phyloP scores from a whole-genome alignment of 768 basidiomycete genomes.

The Phlebiopsis flavidoalba region DNA sequence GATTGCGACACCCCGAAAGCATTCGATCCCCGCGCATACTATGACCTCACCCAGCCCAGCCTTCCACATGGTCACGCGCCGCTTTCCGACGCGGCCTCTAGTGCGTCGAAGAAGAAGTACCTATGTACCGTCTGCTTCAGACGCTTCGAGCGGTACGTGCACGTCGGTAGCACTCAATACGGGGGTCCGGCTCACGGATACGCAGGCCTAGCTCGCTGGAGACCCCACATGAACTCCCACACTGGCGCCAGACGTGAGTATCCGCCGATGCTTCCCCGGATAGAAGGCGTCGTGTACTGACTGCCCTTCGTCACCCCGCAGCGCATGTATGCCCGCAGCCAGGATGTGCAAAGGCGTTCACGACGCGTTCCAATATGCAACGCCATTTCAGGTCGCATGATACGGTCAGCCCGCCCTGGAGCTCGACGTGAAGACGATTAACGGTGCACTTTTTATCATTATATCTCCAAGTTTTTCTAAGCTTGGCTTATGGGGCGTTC shows the following conservation, averaged over 20 bases:
- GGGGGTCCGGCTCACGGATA: not conserved
- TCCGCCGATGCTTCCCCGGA: not conserved
- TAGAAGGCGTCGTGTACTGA: not conserved
- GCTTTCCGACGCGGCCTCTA: not conserved
- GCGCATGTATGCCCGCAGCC: constrained; percentile 2
- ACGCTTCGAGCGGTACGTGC: constrained; percentile 1
- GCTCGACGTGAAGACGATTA: too few relatives aligned
- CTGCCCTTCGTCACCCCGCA: not conserved
- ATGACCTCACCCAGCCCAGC: not conserved
- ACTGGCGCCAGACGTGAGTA: constrained; percentile 3
- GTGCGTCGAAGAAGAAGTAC: not conserved
- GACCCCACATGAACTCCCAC: constrained; percentile 9
- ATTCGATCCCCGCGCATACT: not conserved
- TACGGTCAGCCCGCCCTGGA: too few relatives aligned
- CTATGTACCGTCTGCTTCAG: constrained; percentile 1
- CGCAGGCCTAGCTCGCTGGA: constrained; percentile 3
- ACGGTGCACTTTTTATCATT: too few relatives aligned
- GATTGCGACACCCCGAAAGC: too few relatives aligned
- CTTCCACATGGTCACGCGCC: too few relatives aligned
- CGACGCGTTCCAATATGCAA: constrained; percentile 8
- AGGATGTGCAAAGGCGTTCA: constrained; percentile 3
- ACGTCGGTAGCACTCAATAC: not conserved
- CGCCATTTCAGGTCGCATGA: constrained; percentile 2
- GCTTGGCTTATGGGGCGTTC: too few relatives aligned
- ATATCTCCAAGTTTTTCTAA: too few relatives aligned